Percentiles rank a stretch among this genome's conserved stretches.
Evolutionary conservation across 306 rosid genomes (phyloP).

Genomic region (Trichosanthes truncata): DNA sequence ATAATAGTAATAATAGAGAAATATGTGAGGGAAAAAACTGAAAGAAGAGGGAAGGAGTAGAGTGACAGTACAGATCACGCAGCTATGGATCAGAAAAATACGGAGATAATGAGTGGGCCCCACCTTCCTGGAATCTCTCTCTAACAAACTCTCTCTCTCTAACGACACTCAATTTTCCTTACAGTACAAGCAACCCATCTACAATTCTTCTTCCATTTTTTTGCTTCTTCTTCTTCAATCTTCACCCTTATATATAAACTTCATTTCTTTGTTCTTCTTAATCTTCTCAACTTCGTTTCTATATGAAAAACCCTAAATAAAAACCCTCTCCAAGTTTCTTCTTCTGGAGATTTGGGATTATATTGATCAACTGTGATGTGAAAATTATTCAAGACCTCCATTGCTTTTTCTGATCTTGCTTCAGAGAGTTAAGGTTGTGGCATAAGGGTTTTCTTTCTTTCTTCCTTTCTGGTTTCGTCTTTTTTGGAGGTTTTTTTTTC

Average conservation of each 20-base stretch:
- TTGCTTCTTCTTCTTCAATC: neutral
- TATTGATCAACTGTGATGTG: neutral
- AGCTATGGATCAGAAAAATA: neutral
- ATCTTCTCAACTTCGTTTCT: neutral
- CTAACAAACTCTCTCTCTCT: constrained; percentile 19
- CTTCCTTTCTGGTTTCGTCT: neutral
- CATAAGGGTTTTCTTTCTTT: neutral
- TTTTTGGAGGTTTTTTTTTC: neutral
- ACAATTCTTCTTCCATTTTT: neutral
- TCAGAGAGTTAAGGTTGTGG: neutral
- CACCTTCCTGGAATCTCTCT: constrained; percentile 17
- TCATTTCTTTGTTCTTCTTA: neutral
- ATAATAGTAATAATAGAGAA: neutral
- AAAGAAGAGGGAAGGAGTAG: constrained; percentile 1
- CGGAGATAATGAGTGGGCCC: constrained; percentile 26
- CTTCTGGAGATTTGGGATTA: neutral
- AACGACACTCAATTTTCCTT: neutral
- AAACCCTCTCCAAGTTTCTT: neutral
- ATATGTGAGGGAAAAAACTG: neutral
- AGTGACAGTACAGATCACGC: constrained; percentile 6
- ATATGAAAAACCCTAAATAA: too few relatives aligned
- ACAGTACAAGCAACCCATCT: neutral
- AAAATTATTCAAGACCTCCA: neutral
- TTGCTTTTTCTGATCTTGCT: neutral
- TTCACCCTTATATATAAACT: neutral